These are phyloP conservation scores for Dorcoceras hygrometricum DNA, from an alignment of 257 asterid genomes.

Conservation along the genomic window DNA sequence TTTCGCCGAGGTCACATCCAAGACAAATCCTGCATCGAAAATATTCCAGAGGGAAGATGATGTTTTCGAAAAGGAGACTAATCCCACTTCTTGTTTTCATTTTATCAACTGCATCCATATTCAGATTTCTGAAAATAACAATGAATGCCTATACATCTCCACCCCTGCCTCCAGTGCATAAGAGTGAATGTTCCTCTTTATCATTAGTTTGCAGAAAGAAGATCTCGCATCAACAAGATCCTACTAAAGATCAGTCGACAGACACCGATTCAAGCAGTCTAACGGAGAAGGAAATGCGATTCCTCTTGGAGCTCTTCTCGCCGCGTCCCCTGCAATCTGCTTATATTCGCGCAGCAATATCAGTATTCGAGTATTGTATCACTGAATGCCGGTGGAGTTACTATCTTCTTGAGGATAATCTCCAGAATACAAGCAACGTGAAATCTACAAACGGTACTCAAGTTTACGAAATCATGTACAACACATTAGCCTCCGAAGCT, in stretches of 20 bases:
- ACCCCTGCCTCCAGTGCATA: conserved; percentile 25
- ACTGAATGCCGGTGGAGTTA: conserved; percentile 52
- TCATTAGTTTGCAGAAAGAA: conserved; percentile 16
- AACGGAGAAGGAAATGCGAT: conserved; percentile 53
- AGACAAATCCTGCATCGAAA: conserved; percentile 27
- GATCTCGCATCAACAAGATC: conserved; percentile 3
- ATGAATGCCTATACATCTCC: conserved; percentile 40
- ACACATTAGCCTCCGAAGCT: conserved; percentile 63
- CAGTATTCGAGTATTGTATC: conserved; percentile 45
- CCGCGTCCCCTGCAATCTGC: conserved; percentile 64
- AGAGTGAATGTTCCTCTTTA: conserved; percentile 11
- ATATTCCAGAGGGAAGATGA: conserved; percentile 38
- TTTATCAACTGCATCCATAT: conserved; percentile 48
- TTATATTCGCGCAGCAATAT: conserved; percentile 56
- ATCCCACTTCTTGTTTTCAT: conserved; percentile 54
- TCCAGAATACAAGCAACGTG: conserved; percentile 26
- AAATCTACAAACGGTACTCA: conserved; percentile 27
- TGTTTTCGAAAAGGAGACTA: conserved; percentile 45
- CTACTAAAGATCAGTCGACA: not conserved
- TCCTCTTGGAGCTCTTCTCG: conserved; percentile 42
- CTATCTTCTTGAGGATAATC: conserved; percentile 55
- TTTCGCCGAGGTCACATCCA: conserved; percentile 28
- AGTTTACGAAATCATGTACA: conserved; percentile 48
- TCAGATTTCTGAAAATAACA: conserved; percentile 56
- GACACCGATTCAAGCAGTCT: conserved; percentile 18